Evolutionary conservation across 805 yeast genomes (phyloP).

Genomic region (Pichia sporocuriosa): DNA sequence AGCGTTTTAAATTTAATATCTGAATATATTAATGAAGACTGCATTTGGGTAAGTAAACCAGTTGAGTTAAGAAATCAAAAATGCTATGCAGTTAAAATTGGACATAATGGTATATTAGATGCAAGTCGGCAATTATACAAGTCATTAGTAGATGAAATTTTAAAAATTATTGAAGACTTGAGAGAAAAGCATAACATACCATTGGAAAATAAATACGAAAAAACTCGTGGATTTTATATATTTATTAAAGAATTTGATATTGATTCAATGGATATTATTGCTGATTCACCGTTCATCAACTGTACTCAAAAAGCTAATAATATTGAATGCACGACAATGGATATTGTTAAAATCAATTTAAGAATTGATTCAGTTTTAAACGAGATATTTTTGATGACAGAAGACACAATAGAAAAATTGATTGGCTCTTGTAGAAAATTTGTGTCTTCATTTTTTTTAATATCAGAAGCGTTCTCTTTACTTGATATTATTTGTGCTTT

Average conservation of each 20-base stretch:
- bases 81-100: conserved; percentile 38
- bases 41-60: conserved; percentile 34
- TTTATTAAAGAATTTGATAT: conserved; percentile 20
- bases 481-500: conserved; percentile 32
- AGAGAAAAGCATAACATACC: conserved; percentile 20
- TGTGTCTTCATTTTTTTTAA: conserved; percentile 34
- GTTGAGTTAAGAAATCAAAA: conserved; percentile 38
- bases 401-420: conserved; percentile 31
- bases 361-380: conserved; percentile 33
- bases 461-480: conserved; percentile 37
- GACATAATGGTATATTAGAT: conserved; percentile 39
- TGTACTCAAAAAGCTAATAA: conserved; percentile 21
- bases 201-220: conserved; percentile 31
- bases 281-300: conserved; percentile 28
- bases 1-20: conserved; percentile 25
- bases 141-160: conserved; percentile 31
- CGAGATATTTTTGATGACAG: conserved; percentile 39
- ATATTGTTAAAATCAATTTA: conserved; percentile 34
- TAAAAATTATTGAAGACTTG: conserved; percentile 22
- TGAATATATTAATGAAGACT: conserved; percentile 35
- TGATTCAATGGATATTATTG: not conserved
- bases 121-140: conserved; percentile 38
- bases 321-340: conserved; percentile 36
- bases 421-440: conserved; percentile 22
- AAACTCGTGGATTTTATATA: conserved; percentile 33